Base-by-base conservation (phyloP, 768 basidiomycete genomes). In the Pisolithus albus region DNA sequence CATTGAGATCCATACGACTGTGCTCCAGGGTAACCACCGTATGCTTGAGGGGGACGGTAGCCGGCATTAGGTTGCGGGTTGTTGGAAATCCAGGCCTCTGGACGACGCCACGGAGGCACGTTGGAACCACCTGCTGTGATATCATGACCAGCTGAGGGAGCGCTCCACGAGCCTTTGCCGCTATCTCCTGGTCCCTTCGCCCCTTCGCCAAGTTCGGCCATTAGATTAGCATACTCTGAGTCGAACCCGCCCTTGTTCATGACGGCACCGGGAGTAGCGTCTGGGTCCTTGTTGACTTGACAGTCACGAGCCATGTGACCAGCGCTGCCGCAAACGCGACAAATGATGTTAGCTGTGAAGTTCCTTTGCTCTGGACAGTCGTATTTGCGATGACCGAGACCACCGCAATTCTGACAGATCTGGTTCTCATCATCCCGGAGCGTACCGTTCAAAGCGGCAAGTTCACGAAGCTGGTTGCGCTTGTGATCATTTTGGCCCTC, bases 401-500 rank as follows among this genome's bases (percentile, higher is more conserved):
- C 86, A 64, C 89, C 92, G 67, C 90, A 94, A 64, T 95, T 95
- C 74, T 98, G 94, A 73, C 96, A 99, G 55, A 97, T 84, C 71
- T 99, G 96, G 65, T 98, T 98, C 75, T 99, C 96, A 67, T 99
- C 96, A 64, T 99, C 96, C 61, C 96, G 93, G 51, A 99, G 84
- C 42, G 96, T 99, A 72, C 96, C 96, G 65, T 99, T 99, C 51
- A 99, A 74, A 18, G 93, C 93, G 16, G 96, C 96, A 43, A 99
- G 80, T 67, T 99, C 96, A 61, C 96, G 90, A 42, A 99, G 83
- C 71, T 99, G 96, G 64, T 95, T 97, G 49, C 95, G 88, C 70
- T 99, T 99, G 75, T 99, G 96, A 62, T 96, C 95, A 66, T 99
- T 99, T 72, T 99, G 93, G 28, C 94, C 96, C 75, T 99, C 96